phyloP scores from a whole-genome alignment of 2,329 filamentous ascomycete genomes.

The Thielaviopsis populi region DNA sequence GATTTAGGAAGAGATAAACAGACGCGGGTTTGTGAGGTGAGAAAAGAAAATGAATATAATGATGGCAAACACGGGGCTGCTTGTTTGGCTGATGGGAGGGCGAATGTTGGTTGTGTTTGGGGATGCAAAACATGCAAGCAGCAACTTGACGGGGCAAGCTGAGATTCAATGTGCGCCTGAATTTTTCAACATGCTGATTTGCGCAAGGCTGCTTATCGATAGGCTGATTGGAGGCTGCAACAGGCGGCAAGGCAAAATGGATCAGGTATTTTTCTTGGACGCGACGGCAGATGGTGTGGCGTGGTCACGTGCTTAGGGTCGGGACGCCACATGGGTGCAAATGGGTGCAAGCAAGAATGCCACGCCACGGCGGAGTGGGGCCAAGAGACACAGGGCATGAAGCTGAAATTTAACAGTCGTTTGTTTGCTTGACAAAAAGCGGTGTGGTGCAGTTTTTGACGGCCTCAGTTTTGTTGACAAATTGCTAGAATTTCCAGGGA shows the following conservation, averaged over 20 bases:
- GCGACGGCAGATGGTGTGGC: not conserved
- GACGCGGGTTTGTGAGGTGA: not conserved
- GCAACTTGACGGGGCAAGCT: not conserved
- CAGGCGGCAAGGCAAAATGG: not conserved
- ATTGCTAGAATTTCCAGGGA: not conserved
- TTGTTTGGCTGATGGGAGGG: not conserved
- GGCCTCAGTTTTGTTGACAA: not conserved
- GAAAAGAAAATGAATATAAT: not conserved
- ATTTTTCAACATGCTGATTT: not conserved
- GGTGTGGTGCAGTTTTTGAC: too few species aligned
- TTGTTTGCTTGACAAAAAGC: too few species aligned
- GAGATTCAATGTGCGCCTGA: not conserved
- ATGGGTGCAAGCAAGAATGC: too few species aligned
- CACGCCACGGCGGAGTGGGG: too few species aligned
- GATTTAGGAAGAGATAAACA: not conserved
- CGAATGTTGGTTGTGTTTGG: too few species aligned
- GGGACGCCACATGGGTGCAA: not conserved
- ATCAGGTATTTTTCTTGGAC: not conserved
- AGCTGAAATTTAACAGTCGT: too few species aligned
- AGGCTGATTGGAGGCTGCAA: not conserved
- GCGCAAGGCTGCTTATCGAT: slow-evolving; percentile 6
- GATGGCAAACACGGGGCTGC: not conserved
- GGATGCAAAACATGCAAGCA: too few species aligned
- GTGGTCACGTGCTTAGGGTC: not conserved
- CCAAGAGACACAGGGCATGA: too few species aligned